Evolutionary conservation across 805 yeast genomes (phyloP).

Genomic region (Peterozyma toletana): DNA sequence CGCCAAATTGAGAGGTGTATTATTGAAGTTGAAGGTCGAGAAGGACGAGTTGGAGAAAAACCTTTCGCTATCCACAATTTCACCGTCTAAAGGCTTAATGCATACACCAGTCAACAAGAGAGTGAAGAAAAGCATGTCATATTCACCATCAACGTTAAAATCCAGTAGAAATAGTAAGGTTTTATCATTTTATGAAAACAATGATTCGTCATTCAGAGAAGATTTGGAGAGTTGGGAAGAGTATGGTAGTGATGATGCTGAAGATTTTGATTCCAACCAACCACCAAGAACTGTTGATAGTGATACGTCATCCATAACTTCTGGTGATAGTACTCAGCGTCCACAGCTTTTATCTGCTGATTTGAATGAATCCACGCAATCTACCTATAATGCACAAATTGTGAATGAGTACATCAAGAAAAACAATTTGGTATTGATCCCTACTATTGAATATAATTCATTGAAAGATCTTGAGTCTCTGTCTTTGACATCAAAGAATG

Average conservation of each 20-base stretch:
- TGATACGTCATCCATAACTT: conserved; percentile 6
- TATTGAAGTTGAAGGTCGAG: conserved; percentile 37
- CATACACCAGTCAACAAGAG: conserved; percentile 1
- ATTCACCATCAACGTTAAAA: conserved; percentile 9
- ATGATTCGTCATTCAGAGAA: conserved; percentile 5
- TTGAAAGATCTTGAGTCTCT: conserved; percentile 1
- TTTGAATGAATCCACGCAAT: conserved; percentile 8
- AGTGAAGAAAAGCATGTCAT: conserved; percentile 5
- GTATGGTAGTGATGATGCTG: conserved; percentile 17
- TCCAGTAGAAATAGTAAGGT: conserved; percentile 12
- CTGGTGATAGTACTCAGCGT: background rate
- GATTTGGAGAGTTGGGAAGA: conserved; percentile 18
- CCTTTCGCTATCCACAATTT: conserved; percentile 1
- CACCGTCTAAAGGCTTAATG: conserved; percentile 1
- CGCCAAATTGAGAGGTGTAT: conserved; percentile 45
- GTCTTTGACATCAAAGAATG: background rate
- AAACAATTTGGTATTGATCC: conserved; percentile 17
- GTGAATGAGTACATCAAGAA: conserved; percentile 2
- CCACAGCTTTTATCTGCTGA: conserved; percentile 12
- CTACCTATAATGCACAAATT: conserved; percentile 3
- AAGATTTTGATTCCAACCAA: conserved; percentile 7
- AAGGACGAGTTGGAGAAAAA: conserved; percentile 25
- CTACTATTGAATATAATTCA: conserved; percentile 13
- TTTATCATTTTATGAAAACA: conserved; percentile 15
- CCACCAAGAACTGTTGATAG: conserved; percentile 16